Evolutionary conservation across 345 rosid genomes (phyloP), one percentile per base, ranked within the genome.

Genomic region (Anacardium occidentale): DNA sequence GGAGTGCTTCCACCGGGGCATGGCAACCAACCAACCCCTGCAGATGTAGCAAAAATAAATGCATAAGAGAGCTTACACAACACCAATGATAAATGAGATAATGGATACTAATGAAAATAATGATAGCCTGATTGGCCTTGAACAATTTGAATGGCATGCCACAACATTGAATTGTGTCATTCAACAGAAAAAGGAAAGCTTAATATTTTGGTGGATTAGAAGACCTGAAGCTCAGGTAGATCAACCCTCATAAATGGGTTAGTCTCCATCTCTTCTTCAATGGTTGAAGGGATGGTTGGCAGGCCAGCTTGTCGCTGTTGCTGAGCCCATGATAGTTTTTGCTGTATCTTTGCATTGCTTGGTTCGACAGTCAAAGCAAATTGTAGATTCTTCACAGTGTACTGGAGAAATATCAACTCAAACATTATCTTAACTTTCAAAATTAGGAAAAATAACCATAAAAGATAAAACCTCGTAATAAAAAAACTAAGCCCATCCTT

Each of bases 361-460:
- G 93, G 96, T 64, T 94, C 99, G 17, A 90, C 89, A 24, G 94
- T 85, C 25, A 71, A 61, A 22, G 92, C 98, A 74, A 94, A 94
- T 76, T 85, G 90, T 88, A 94, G 78, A 91, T 92, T 94, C 88
- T 92, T 92, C 78, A 89, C 86, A 0, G 98, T 90, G 81, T 92
- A 94, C 98, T 92, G 80, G 60, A 86, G 54, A 74, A 78, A 69
- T 50, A 80, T 15, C 7, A 67, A 47, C 29, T 34, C 40, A 53
- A 69, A 47, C 1, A 7, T 68, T 78, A 70, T 13, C 15, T 64
- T 47, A 20, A 37, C 55, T 58, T 59, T 66, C 3, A 40, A 37
- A 62, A 7, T 42, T 64, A 48, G 10, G 32, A 21, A 25, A 57
- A 51, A 50, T 17, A 21, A 1, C 2, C 21, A 17, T 21, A 0